Evolutionary conservation across 73 alveolate genomes (phyloP).

Genomic region (Blepharisma stoltei): DNA sequence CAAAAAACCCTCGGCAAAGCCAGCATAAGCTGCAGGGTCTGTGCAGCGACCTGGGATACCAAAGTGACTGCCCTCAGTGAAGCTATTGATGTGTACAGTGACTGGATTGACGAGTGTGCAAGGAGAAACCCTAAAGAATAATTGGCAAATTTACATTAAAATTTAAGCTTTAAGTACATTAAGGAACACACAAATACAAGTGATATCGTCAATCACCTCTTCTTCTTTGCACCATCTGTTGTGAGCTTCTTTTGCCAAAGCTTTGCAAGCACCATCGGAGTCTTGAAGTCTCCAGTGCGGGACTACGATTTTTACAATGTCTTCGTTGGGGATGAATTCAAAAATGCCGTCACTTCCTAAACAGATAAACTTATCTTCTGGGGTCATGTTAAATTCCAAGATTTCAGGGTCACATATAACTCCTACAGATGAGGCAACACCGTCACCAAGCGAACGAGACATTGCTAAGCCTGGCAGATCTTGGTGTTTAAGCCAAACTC

Average conservation of each 20-base stretch:
- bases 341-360: constrained; percentile 19
- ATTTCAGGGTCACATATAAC: constrained; percentile 21
- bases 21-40: constrained; percentile 57
- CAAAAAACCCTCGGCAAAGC: constrained; percentile 38
- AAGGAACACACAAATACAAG: background rate
- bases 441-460: constrained; percentile 13
- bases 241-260: background rate
- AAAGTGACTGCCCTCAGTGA: constrained; percentile 40
- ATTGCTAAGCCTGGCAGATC: constrained; percentile 25
- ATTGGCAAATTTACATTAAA: background rate
- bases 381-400: background rate
- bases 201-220: constrained; percentile 20
- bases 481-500: constrained; percentile 17
- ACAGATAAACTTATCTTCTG: background rate
- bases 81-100: constrained; percentile 61
- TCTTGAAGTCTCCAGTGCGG: background rate
- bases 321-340: constrained; percentile 14
- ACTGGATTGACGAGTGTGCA: constrained; percentile 69
- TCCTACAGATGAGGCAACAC: background rate
- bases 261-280: background rate
- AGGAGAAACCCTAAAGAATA: constrained; percentile 28
- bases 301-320: background rate
- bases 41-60: constrained; percentile 44
- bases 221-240: background rate
- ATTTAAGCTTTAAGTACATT: background rate